Percentiles rank a stretch among this genome's conserved stretches.
phyloP scores from a whole-genome alignment of 1,284 basidiomycete species.

The Neonothopanus nambi region DNA sequence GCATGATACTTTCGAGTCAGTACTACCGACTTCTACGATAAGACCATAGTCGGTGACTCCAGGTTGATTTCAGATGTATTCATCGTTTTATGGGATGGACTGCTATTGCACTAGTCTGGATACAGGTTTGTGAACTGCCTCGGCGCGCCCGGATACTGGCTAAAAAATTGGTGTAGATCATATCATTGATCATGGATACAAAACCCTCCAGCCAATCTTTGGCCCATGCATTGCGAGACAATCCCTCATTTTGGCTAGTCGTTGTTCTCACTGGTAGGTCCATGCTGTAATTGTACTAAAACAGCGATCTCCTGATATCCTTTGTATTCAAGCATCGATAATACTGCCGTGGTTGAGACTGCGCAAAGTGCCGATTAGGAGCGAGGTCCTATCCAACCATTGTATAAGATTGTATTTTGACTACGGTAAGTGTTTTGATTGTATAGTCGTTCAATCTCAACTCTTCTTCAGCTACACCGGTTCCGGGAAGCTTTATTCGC shows the following conservation, averaged over 20 bases:
- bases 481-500: constrained; percentile 57
- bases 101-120: constrained; percentile 43
- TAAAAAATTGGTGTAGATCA: too few species aligned
- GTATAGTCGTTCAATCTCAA: background rate
- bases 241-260: constrained; percentile 43
- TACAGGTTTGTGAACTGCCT: constrained; percentile 30
- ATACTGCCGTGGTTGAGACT: constrained; percentile 43
- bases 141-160: too few species aligned
- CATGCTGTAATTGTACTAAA: background rate
- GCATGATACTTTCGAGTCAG: constrained; percentile 42
- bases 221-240: constrained; percentile 35
- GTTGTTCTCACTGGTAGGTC: constrained; percentile 32
- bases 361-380: constrained; percentile 39
- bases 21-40: background rate
- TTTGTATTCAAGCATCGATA: too few species aligned
- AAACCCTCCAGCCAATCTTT: constrained; percentile 34
- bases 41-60: background rate
- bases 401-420: constrained; percentile 43
- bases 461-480: constrained; percentile 39
- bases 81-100: constrained; percentile 48
- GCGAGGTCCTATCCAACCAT: constrained; percentile 43
- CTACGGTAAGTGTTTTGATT: background rate
- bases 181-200: too few species aligned
- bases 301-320: too few species aligned
- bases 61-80: constrained; percentile 7